phyloP scores from a whole-genome alignment of 75 land plant genomes.

The Gnetum montanum region DNA sequence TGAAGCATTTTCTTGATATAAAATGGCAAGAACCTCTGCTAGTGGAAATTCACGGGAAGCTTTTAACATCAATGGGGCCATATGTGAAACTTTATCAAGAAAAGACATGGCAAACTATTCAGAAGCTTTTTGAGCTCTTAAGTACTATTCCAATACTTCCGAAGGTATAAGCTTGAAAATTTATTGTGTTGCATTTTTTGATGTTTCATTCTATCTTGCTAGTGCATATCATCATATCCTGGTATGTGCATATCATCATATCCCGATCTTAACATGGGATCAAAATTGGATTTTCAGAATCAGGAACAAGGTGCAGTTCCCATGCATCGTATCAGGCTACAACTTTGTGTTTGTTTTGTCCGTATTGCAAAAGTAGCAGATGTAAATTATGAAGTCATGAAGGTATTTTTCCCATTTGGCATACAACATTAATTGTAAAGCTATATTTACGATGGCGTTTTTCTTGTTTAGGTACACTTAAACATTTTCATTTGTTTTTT shows the following conservation, averaged over 20 bases:
- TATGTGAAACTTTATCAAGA: constrained; percentile 64
- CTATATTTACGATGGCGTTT: no score
- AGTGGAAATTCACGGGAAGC: constrained; percentile 59
- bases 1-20: constrained; percentile 51
- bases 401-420: no score
- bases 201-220: constrained; percentile 1
- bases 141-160: constrained; percentile 50
- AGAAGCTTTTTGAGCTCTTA: constrained; percentile 80
- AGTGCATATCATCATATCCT: no score
- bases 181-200: neutral
- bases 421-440: no score
- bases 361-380: constrained; percentile 85
- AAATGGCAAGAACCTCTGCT: constrained; percentile 73
- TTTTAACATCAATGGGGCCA: constrained; percentile 79
- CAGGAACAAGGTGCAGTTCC: constrained; percentile 52
- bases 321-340: constrained; percentile 67
- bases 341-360: constrained; percentile 89
- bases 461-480: no score
- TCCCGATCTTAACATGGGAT: no score
- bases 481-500: no score
- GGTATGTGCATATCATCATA: no score
- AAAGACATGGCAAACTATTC: constrained; percentile 52
- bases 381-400: no score
- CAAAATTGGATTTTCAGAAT: constrained; percentile 1
- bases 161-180: constrained; percentile 30